phyloP scores from a whole-genome alignment of 208 protist genomes.

The Wallacemonas collosoma region DNA sequence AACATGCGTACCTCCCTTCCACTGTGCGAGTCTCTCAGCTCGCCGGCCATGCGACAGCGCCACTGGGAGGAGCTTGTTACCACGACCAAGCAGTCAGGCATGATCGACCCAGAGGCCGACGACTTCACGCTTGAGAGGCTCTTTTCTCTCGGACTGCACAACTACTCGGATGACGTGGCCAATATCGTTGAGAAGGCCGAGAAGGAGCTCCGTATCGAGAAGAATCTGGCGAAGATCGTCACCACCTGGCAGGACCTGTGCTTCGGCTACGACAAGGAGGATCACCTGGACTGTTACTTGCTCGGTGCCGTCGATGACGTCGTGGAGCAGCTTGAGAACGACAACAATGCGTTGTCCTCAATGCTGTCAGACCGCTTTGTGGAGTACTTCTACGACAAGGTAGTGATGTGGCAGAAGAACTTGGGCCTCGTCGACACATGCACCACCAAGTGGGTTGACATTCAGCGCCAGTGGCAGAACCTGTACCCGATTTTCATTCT shows the following conservation, averaged over 20 bases:
- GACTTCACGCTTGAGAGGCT: slow-evolving; percentile 96
- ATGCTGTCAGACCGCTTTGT: slow-evolving; percentile 97
- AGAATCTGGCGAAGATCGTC: slow-evolving; percentile 96
- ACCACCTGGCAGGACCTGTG: slow-evolving; percentile 93
- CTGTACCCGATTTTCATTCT: slow-evolving; percentile 98
- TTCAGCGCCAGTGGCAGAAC: slow-evolving; percentile 97
- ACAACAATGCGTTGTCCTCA: slow-evolving; percentile 95
- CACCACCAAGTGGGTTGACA: slow-evolving; percentile 95
- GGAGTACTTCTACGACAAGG: slow-evolving; percentile 95
- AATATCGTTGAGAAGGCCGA: slow-evolving; percentile 97
- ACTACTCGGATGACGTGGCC: slow-evolving; percentile 96
- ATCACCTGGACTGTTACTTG: slow-evolving; percentile 87
- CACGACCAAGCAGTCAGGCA: slow-evolving; percentile 90
- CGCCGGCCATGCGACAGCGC: slow-evolving; percentile 94
- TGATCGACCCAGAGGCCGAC: slow-evolving; percentile 85
- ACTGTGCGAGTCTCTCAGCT: slow-evolving; percentile 92
- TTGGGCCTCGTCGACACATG: slow-evolving; percentile 96
- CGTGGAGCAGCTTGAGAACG: slow-evolving; percentile 95
- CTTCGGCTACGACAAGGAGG: slow-evolving; percentile 92
- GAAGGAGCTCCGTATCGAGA: slow-evolving; percentile 98
- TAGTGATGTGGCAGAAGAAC: slow-evolving; percentile 96
- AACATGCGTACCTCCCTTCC: slow-evolving; percentile 95
- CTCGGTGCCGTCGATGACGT: slow-evolving; percentile 94
- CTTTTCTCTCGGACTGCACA: slow-evolving; percentile 96
- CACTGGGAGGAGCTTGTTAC: slow-evolving; percentile 96